A percentile compares a stretch with the other conserved stretches of the same genome.
phyloP scores from a whole-genome alignment of 73 alveolate genomes.

The Uronychia binucleata region DNA sequence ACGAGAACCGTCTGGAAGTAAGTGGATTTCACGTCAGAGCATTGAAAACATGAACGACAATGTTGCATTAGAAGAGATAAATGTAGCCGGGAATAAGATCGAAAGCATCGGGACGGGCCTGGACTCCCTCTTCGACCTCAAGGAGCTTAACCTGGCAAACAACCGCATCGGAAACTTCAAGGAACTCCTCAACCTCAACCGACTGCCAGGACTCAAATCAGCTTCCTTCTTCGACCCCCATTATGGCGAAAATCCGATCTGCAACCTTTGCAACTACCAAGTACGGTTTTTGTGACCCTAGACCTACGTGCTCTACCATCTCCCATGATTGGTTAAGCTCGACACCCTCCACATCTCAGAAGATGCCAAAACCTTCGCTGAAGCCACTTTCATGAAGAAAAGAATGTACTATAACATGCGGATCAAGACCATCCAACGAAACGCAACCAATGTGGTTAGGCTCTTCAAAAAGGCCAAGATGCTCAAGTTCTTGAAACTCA shows the following conservation, averaged over 20 bases:
- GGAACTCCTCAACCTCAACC: slow-evolving; percentile 68
- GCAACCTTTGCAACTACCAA: slow-evolving; percentile 77
- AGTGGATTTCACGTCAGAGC: not conserved
- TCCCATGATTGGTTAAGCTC: slow-evolving; percentile 48
- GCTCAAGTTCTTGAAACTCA: slow-evolving; percentile 46
- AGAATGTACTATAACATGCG: slow-evolving; percentile 85
- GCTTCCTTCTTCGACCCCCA: slow-evolving; percentile 79
- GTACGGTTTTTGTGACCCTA: not conserved
- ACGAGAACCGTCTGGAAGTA: slow-evolving; percentile 21
- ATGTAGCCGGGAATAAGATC: slow-evolving; percentile 27
- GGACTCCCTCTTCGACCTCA: slow-evolving; percentile 53
- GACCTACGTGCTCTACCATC: slow-evolving; percentile 74
- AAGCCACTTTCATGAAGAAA: slow-evolving; percentile 83
- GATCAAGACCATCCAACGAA: slow-evolving; percentile 78
- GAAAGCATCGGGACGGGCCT: slow-evolving; percentile 56
- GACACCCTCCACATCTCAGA: slow-evolving; percentile 71
- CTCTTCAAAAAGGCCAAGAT: slow-evolving; percentile 54
- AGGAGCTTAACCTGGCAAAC: slow-evolving; percentile 64
- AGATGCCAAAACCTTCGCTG: slow-evolving; percentile 72
- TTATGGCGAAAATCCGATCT: slow-evolving; percentile 79
- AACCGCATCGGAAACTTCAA: slow-evolving; percentile 71
- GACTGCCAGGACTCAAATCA: slow-evolving; percentile 62
- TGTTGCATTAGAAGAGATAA: slow-evolving; percentile 10
- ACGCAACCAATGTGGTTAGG: slow-evolving; percentile 56
- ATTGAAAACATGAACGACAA: not conserved